Evolutionary conservation across 192 early-diverging fungal species (phyloP), one percentile per base, ranked within the genome.

Genomic region (Kickxella alabastrina): DNA sequence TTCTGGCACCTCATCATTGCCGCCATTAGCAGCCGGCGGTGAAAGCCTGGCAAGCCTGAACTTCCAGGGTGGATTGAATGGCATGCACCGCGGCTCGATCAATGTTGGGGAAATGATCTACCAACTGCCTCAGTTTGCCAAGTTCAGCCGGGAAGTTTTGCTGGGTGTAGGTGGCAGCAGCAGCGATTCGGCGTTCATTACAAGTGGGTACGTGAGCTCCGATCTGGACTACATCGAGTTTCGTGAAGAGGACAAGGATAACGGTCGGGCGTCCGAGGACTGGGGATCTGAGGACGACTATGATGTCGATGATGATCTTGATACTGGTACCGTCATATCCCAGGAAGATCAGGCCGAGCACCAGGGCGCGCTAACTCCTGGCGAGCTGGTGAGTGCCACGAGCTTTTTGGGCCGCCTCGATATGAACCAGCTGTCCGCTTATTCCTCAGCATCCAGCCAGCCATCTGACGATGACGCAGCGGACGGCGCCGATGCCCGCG

Each of bases 301-400:
- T 34, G 54, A 43, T 7, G n/a, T 44, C 17, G 25, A n/a, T 3
- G 29, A 41, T 25, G 25, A 54, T 14, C 37, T 44, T 2, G 67
- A 62, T 5, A 37, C 25, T 10, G 52, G 48, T 1, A 64, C 61
- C 38, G 68, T 64, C 8, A 64, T 71, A 15, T 71, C 68, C 15
- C 68, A 71, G 43, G 68, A 71, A 17, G 45, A 61, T 13, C 24
- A n/a, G 42, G 25, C n/a, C 29, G 31, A 21, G 18, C 23, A 29
- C 37, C 43, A 40, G 13, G 51, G 28, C 6, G 17, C 10, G 10
- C 39, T 41, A 10, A 28, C 36, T 14, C 39, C 29, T 21, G 44
- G 43, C 17, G 51, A 61, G 43, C 48, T 61, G 44, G 51, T 53
- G 21, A 42, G 45, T 14, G 28, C 59, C 6, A n/a, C 51, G 29